These are phyloP conservation scores for Lanmaoa rubissima DNA, from an alignment of 768 basidiomycete species.

Conservation along the genomic window DNA sequence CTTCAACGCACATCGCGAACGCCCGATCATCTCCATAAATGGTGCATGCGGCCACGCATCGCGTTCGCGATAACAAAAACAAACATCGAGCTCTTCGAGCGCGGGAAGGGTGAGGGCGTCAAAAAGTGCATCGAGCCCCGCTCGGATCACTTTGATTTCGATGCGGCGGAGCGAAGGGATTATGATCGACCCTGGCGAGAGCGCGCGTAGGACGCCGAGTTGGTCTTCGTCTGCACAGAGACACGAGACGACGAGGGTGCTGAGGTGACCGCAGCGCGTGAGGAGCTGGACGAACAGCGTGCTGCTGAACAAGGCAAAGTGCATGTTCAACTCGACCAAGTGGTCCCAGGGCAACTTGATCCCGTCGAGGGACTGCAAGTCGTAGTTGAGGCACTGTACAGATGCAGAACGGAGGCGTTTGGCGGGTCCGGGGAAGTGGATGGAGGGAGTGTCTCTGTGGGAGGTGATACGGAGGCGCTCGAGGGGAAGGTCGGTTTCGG, in stretches of 20 bases:
- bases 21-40: conserved; percentile 23
- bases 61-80: conserved; percentile 31
- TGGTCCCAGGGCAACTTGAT: conserved; percentile 29
- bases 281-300: conserved; percentile 24
- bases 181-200: conserved; percentile 13
- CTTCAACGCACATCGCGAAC: conserved; percentile 26
- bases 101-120: conserved; percentile 22
- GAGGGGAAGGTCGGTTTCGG: conserved; percentile 4
- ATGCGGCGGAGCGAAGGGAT: conserved; percentile 21
- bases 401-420: conserved; percentile 18
- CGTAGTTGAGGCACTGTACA: conserved; percentile 21
- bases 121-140: conserved; percentile 23
- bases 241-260: conserved; percentile 22
- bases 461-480: conserved; percentile 23
- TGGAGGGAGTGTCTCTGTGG: conserved; percentile 9
- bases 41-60: conserved; percentile 28
- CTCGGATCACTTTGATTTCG: conserved; percentile 31
- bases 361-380: conserved; percentile 23
- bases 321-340: conserved; percentile 26
- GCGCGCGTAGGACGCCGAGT: conserved; percentile 4
- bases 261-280: conserved; percentile 20
- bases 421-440: conserved; percentile 17
- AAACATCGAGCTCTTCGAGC: conserved; percentile 32
- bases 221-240: conserved; percentile 23
- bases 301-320: conserved; percentile 27